Evolutionary conservation across 805 yeast genomes (phyloP), one percentile per base, ranked within the genome.

Genomic region (Kodamaea leandrae): DNA sequence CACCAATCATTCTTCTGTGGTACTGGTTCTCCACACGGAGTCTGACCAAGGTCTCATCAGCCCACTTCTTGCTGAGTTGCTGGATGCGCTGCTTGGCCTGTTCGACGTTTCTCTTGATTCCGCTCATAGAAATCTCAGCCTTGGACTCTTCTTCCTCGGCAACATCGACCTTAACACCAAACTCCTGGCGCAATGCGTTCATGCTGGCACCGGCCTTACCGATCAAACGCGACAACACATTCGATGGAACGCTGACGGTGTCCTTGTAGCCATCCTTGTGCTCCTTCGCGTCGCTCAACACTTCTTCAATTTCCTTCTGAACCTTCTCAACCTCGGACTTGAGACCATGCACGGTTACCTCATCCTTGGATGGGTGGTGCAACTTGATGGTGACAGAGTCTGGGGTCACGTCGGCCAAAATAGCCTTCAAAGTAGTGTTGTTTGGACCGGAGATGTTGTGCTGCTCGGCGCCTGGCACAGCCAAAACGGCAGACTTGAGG

Each of bases 181-280:
- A 87, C 54, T 85, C 83, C 7, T 84, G 86, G 48, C 84, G 75
- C 45, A 88, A 61, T 37, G 77, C 68, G 51, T 78, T 77, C 56
- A 93, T 66, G 57, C 80, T 79, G 32, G 86, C 67, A 42, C 99
- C 99, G 46, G 79, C 85, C 58, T 83, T 85, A 51, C 99, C 99
- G 61, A 93, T 88, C 40, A 95, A 72, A 64, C 93, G 81, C 20
- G 93, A 76, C 45, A 91, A 68, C 36, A 80, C 77, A 38, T 72
- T 66, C 2, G 80, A 63, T 47, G 96, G 95, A 57, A 88, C 80
- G 21, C 69, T 71, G 39, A 83, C 63, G 14, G 76, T 65, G 13
- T 74, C 58, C 43, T 57, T 53, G 62, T 71, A 71, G 32, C 71
- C 67, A 29, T 72, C 72, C 44, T 70, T 75, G 52, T 68, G 67